Conservation (phyloP, 805 yeast species). For the Saturnispora bothae region DNA sequence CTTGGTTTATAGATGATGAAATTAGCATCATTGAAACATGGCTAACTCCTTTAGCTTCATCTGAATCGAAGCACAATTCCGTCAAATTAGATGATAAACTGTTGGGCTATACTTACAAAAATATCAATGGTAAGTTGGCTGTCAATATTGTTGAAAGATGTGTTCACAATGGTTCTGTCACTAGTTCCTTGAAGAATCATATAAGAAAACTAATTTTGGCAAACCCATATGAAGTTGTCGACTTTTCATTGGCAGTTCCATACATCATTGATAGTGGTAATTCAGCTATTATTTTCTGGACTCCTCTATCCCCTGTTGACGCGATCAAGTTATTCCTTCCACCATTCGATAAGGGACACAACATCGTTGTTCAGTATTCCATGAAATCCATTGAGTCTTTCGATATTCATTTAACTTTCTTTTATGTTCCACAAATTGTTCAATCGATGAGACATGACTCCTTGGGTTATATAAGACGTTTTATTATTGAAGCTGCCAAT, state of each 20-base stretch:
- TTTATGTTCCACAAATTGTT: slow-evolving; percentile 96
- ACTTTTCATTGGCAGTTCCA: slow-evolving; percentile 48
- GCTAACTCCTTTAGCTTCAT: slow-evolving; percentile 47
- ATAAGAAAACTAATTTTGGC: slow-evolving; percentile 36
- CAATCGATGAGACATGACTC: slow-evolving; percentile 79
- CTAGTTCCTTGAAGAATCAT: slow-evolving; percentile 29
- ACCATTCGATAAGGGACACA: slow-evolving; percentile 51
- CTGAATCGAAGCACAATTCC: slow-evolving; percentile 32
- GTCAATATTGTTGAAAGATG: slow-evolving; percentile 56
- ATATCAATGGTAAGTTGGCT: slow-evolving; percentile 62
- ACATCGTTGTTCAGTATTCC: slow-evolving; percentile 71
- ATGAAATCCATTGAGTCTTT: slow-evolving; percentile 83
- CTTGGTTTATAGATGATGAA: slow-evolving; percentile 67
- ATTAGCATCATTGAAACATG: slow-evolving; percentile 63
- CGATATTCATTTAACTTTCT: slow-evolving; percentile 80
- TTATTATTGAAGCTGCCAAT: slow-evolving; percentile 84
- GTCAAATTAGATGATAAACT: slow-evolving; percentile 29
- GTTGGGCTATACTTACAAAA: slow-evolving; percentile 45
- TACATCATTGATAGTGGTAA: slow-evolving; percentile 29
- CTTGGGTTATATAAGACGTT: slow-evolving; percentile 77
- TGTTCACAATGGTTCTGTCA: slow-evolving; percentile 12
- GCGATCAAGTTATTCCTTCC: slow-evolving; percentile 79
- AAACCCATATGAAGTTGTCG: slow-evolving; percentile 50
- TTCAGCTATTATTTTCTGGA: slow-evolving; percentile 43
- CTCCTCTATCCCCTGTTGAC: slow-evolving; percentile 68